Base-by-base conservation (phyloP, 495 filamentous ascomycete genomes). In the Xylaria grammica region DNA sequence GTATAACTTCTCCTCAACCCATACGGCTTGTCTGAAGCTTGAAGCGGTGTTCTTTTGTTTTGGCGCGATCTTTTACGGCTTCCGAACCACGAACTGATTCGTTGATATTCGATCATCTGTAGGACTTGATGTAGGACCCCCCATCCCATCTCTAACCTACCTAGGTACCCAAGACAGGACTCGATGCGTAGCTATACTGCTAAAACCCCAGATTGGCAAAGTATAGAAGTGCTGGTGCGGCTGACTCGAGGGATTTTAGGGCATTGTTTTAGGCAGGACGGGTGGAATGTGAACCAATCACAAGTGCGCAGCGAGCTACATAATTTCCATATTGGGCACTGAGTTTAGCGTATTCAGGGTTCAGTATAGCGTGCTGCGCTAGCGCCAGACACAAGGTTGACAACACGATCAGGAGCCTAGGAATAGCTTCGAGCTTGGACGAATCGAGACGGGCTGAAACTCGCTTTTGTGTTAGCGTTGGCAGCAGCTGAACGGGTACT, bases 361-460 rank as follows among this genome's bases (percentile, higher is more conserved):
- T n/a, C n/a, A n/a, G n/a, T n/a, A n/a, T n/a, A n/a, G n/a, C n/a
- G n/a, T n/a, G n/a, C n/a, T n/a, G n/a, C 8, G 24, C 20, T 32
- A 57, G 26, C 36, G 38, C 54, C 45, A n/a, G 30, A 44, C 22
- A 27, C 20, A 55, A 55, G 32, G 11, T 55, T 55, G n/a, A 27
- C 22, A 1, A 24, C 19, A 22, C 15, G 36, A 26, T 26, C 19
- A 48, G 56, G 56, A 42, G 56, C 10, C 26, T 48, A 4, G 27
- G 27, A 34, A 59, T 59, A 48, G 56, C 27, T 48, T 48, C 56
- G 26, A 48, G 29, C 42, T 42, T 48, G 42, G 17, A 34, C 56
- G 0, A 24, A 48, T 48, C 22, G 42, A 29, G 40, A 59, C 32
- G 27, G 42, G 56, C 56, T 59, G 56, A 55, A 44, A 44, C 19